Base-by-base conservation (phyloP, 2,329 filamentous ascomycete genomes). In the Ambrosiella beaveri region DNA sequence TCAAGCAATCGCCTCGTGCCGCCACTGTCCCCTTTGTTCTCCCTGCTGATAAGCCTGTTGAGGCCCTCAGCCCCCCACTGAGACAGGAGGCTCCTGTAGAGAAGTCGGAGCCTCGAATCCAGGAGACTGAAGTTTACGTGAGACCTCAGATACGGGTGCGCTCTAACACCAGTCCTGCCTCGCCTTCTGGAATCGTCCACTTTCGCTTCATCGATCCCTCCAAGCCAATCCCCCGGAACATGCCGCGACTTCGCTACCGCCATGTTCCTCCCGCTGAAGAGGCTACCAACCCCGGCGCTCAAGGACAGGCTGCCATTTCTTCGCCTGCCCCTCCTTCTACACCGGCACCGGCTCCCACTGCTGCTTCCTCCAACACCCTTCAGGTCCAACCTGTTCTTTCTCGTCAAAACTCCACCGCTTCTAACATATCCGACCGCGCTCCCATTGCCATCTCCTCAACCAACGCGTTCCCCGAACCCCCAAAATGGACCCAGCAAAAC, bases 131-230 rank as follows among this genome's bases (percentile, higher is more conserved):
- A 36, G 37, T 58, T 19, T 15, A 17, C 12, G 52, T 58, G 39
- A 37, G 36, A 35, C 57, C 57, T 15, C 51, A 45, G 12, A n/a
- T 55, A 15, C 71, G 70, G 3, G 62, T 68, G 17, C 74, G 79
- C 36, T 77, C 79, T 1, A 77, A 78, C 62, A 81, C 79, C 2
- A 77, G 76, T 12, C 78, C 79, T 1, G 75, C 74, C 12, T 66
- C 68, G 17, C 65, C 59, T 6, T 39, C 59, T n/a, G 56, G 35
- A 19, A 38, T 38, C 35, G 56, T 36, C 4, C 56, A 54, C 4
- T 56, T 60, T 47, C 51, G 52, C 15, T 58, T 60, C 35, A 52
- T 60, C 15, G 59, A 58, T 44, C 56, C 59, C 13, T 52, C 56
- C 8, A 58, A 58, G 38, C 59, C 59, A 3, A 40, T 56, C 35